Base-by-base conservation (phyloP, 305 asterid species). In the Fraxinus ornus region DNA sequence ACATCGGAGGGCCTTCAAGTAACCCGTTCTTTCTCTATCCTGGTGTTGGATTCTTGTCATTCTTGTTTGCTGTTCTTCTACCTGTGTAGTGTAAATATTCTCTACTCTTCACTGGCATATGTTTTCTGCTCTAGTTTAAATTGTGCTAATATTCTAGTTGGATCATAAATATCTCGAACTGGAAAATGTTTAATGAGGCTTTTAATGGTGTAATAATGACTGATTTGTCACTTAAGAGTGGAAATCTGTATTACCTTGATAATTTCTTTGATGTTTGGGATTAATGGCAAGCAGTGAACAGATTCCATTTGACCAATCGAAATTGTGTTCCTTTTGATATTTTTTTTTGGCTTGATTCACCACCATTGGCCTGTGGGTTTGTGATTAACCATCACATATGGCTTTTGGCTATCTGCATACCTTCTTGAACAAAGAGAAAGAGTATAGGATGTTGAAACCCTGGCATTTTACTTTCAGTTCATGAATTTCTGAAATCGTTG, bases 1-100 rank as follows among this genome's bases (percentile, higher is more conserved):
- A 92, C 90, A 89, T 95, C 75, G 99, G 99, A 77, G 98, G 98
- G 78, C 98, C 98, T 77, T 86, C 96, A 89, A 92, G 99, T 97
- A 92, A 88, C 36, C 41, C 41, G 84, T 81, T 88, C 81, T 85
- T 85, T 71, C 86, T 49, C 28, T 79, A 41, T 35, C 81, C 75
- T 76, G 47, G 75, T 81, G 68, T 36, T 82, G 81, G 52, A 70
- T 55, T 77, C 76, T 26, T 39, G 75, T 88, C 28, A 44, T 70
- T 74, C 35, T 79, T 80, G n/a, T 75, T 7, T 39, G 1, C 17
- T 12, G 0, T 17, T 35, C 35, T 37, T 76, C 35, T 12, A 12
- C 17, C 22, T 21, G 32, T 39, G 17, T 76, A 24, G 4, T 66
- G 12, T 15, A 79, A 33, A 36, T 49, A 36, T 8, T 26, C 35